Conservation (phyloP, 73 alveolate genomes). For the Breviolum minutum region DNA sequence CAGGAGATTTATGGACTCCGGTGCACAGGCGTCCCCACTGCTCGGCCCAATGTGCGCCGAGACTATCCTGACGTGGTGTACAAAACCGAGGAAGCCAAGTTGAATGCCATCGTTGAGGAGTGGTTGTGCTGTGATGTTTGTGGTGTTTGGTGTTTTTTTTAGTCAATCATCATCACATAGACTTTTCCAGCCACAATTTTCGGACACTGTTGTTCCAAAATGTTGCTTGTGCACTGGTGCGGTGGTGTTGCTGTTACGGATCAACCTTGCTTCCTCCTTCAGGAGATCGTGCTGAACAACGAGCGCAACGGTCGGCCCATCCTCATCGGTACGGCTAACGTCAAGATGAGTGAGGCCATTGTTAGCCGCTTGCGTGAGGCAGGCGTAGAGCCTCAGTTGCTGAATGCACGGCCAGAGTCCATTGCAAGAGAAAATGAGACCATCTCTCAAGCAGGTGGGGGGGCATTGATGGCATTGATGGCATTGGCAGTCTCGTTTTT, state of each 20-base stretch:
- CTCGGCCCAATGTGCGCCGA: constrained; percentile 86
- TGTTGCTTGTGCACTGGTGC: neutral
- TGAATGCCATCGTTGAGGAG: constrained; percentile 74
- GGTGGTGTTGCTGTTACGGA: neutral
- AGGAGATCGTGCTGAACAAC: constrained; percentile 65
- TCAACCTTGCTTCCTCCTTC: neutral
- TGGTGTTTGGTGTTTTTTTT: neutral
- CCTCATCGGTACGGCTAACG: constrained; percentile 81
- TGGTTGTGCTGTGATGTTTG: neutral
- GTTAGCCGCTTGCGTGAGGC: constrained; percentile 84
- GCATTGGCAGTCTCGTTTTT: neutral
- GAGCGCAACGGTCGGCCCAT: constrained; percentile 91
- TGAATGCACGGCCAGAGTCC: constrained; percentile 94
- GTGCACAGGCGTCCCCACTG: constrained; percentile 84
- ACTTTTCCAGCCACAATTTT: too few relatives aligned
- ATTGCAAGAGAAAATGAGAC: constrained; percentile 83
- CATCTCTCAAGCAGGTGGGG: constrained; percentile 55
- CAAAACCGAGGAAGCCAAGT: constrained; percentile 83
- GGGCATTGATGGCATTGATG: neutral
- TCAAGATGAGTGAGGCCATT: constrained; percentile 86
- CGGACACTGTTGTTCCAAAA: too few relatives aligned
- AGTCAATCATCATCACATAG: neutral
- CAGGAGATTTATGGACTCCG: constrained; percentile 87
- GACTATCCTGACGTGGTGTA: constrained; percentile 89
- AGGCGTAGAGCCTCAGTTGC: constrained; percentile 90